Conservation (phyloP, 169 alveolate genomes). For the Eimeria falciformis region DNA sequence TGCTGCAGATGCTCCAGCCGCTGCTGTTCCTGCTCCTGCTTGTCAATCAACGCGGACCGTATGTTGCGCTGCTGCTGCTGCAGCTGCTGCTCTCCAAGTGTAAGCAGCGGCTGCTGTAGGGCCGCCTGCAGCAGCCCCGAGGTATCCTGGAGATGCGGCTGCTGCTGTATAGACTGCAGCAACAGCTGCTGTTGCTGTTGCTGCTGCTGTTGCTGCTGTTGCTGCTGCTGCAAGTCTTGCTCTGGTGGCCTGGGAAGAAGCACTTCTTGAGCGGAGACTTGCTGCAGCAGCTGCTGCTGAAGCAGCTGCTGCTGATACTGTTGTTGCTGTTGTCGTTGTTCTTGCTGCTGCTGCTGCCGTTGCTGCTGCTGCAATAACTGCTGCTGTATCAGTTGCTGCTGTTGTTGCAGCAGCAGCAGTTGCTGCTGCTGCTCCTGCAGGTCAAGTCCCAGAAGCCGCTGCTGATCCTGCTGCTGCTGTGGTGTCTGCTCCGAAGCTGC, state of each 20-base stretch:
- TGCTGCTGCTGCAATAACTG: conserved; percentile 28
- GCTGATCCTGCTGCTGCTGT: conserved; percentile 56
- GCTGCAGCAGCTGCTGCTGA: conserved; percentile 23
- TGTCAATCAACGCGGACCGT: conserved; percentile 16
- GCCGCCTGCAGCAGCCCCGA: not conserved
- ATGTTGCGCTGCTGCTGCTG: conserved; percentile 10
- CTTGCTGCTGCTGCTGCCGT: conserved; percentile 8
- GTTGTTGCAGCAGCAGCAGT: not conserved
- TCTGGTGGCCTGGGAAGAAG: not conserved
- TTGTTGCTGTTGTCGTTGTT: not conserved
- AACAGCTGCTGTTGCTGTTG: conserved; percentile 9
- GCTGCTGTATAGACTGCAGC: conserved; percentile 71
- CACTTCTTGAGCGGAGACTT: not conserved
- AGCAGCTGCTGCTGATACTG: not conserved
- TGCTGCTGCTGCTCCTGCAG: conserved; percentile 5
- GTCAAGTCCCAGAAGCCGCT: too few relatives aligned
- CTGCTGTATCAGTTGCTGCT: conserved; percentile 24
- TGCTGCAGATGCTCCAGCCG: conserved; percentile 59
- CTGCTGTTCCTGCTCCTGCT: conserved; percentile 65
- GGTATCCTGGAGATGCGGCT: conserved; percentile 8
- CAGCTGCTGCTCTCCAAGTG: not conserved
- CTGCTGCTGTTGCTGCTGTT: conserved; percentile 25
- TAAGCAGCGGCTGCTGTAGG: conserved; percentile 31
- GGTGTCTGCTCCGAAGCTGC: too few relatives aligned
- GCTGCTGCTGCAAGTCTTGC: conserved; percentile 38